Percentiles rank a stretch among this genome's conserved stretches.
Conservation (phyloP, 495 filamentous ascomycete species). For the Aspergillus baeticus region DNA sequence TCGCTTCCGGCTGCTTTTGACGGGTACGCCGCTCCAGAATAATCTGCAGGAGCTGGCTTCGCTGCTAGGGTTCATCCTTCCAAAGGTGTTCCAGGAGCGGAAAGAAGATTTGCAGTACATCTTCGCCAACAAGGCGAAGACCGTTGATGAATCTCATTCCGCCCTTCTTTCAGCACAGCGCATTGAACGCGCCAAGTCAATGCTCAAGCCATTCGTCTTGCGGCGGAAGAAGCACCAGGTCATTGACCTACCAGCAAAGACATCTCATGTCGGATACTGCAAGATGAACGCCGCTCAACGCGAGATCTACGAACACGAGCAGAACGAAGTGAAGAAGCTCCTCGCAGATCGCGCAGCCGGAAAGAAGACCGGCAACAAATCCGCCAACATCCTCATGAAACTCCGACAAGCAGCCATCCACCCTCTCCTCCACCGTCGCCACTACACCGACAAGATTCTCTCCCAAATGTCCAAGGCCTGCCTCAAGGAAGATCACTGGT, state of each 20-base stretch:
- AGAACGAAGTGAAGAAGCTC: slow-evolving; percentile 52
- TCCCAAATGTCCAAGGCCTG: slow-evolving; percentile 75
- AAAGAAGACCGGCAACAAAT: slow-evolving; percentile 54
- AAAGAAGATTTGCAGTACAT: slow-evolving; percentile 74
- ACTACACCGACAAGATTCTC: slow-evolving; percentile 72
- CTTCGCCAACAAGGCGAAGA: slow-evolving; percentile 89
- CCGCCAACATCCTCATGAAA: slow-evolving; percentile 80
- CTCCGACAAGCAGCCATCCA: slow-evolving; percentile 92
- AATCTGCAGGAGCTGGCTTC: slow-evolving; percentile 90
- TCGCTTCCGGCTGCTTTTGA: slow-evolving; percentile 78
- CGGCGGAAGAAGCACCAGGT: slow-evolving; percentile 94
- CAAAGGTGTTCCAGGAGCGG: slow-evolving; percentile 70
- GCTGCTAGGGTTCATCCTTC: slow-evolving; percentile 87
- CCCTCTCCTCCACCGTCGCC: slow-evolving; percentile 77
- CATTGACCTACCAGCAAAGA: slow-evolving; percentile 85
- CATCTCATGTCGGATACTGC: slow-evolving; percentile 72
- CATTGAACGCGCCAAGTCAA: slow-evolving; percentile 80
- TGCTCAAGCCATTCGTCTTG: slow-evolving; percentile 92
- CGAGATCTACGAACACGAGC: slow-evolving; percentile 66
- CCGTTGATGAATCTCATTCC: slow-evolving; percentile 66
- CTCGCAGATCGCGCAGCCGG: slow-evolving; percentile 57
- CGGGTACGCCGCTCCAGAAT: slow-evolving; percentile 93
- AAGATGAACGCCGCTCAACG: slow-evolving; percentile 68
- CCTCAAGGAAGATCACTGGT: slow-evolving; percentile 61
- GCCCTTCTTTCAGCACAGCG: slow-evolving; percentile 81